Conservation (phyloP, 805 yeast species). For the Pichia heedii region DNA sequence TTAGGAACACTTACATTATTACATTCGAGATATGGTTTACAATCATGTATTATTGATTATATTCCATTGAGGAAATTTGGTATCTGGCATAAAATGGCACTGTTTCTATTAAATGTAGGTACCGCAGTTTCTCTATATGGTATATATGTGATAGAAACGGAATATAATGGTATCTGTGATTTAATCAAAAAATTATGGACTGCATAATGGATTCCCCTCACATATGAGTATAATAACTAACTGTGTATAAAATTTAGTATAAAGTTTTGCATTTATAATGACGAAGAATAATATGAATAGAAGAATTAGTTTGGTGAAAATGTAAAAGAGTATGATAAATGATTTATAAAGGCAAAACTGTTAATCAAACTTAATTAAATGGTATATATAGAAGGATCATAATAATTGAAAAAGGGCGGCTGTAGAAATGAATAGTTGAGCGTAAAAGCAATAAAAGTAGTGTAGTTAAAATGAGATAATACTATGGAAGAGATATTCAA, state of each 20-base stretch:
- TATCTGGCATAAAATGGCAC: slow-evolving; percentile 57
- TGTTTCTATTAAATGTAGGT: slow-evolving; percentile 62
- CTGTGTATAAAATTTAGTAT: background rate
- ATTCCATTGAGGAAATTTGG: slow-evolving; percentile 85
- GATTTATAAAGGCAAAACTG: no score
- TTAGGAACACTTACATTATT: slow-evolving; percentile 58
- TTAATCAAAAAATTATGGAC: slow-evolving; percentile 57
- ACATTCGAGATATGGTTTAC: slow-evolving; percentile 82
- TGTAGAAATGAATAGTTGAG: no score
- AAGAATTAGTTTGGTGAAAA: no score
- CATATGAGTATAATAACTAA: background rate
- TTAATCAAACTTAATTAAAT: no score
- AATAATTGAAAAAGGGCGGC: no score
- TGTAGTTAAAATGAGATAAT: no score
- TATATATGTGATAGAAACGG: slow-evolving; percentile 70
- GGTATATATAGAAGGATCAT: no score
- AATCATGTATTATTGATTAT: slow-evolving; percentile 87
- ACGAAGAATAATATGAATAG: no score
- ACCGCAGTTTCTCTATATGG: slow-evolving; percentile 68
- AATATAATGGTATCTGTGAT: slow-evolving; percentile 69
- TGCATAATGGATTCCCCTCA: slow-evolving; percentile 27
- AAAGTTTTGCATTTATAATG: no score
- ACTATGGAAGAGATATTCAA: no score
- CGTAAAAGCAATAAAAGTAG: no score
- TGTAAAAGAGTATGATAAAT: no score